phyloP scores from a whole-genome alignment of 495 filamentous ascomycete genomes.

The Jackrogersella multiformis region DNA sequence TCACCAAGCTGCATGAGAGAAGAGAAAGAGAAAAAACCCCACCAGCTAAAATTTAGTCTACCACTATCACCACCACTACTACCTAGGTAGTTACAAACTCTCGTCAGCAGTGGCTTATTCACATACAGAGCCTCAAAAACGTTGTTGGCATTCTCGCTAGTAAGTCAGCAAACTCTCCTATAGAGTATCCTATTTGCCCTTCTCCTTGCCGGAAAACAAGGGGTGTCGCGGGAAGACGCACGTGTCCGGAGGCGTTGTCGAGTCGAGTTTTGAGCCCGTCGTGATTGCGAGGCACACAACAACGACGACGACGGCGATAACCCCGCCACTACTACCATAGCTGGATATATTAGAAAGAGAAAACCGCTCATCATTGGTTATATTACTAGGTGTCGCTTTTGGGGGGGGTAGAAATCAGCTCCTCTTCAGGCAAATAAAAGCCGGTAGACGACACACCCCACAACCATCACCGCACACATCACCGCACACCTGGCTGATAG shows the following conservation, averaged over 20 bases:
- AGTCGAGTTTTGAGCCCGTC: constrained; percentile 19
- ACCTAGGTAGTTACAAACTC: too few relatives aligned
- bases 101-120: constrained; percentile 32
- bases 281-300: constrained; percentile 33
- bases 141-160: constrained; percentile 4
- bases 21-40: constrained; percentile 12
- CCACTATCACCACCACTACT: neutral
- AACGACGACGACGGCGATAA: constrained; percentile 16
- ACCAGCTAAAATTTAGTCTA: constrained; percentile 18
- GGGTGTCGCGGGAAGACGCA: constrained; percentile 14
- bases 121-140: constrained; percentile 22
- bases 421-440: constrained; percentile 41
- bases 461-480: constrained; percentile 23
- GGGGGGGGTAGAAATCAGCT: constrained; percentile 28
- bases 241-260: constrained; percentile 21
- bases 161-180: constrained; percentile 7
- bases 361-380: constrained; percentile 32
- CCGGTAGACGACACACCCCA: constrained; percentile 30
- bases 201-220: constrained; percentile 16
- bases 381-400: constrained; percentile 21
- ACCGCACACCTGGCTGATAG: constrained; percentile 17
- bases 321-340: constrained; percentile 16
- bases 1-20: constrained; percentile 37
- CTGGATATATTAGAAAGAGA: constrained; percentile 19
- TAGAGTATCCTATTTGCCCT: constrained; percentile 21